Evolutionary conservation across 2,329 filamentous ascomycete species (phyloP), one percentile per base, ranked within the genome.

Genomic region (Ceratocystis eucalypticola): DNA sequence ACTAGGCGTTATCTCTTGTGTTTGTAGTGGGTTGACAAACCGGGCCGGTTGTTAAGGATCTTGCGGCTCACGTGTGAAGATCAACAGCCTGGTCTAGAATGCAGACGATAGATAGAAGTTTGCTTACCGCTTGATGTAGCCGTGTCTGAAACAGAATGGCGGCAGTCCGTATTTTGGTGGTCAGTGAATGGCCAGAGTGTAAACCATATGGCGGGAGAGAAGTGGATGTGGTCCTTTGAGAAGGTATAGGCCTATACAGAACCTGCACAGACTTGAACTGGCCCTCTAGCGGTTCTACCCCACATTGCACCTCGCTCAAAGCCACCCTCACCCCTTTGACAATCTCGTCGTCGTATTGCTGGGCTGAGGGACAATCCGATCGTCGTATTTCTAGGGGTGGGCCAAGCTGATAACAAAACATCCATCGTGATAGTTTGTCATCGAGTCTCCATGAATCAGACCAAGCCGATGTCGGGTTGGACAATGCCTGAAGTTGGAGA

Each of bases 41-140:
- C 53, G 53, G 53, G 53, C 53, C 53, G 22, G 53, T 57, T 57
- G 53, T 57, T 30, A 15, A 57, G 53, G 53, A 57, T 57, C 25
- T 57, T 28, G 53, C 46, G 17, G 25, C 25, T 30, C 53, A 57
- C 53, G 20, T 28, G 22, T 12, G 22, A 57, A 57, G 8, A 57
- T 22, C 25, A 28, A 33, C 53, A 28, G 53, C 15, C 53, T 33
- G 53, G 53, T 15, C 53, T 28, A 57, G 53, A 57, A 57, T 57
- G 53, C 25, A 12, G 25, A 57, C 53, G 20, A 30, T 33, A 6
- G 22, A 10, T 30, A 12, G 30, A 33, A 37, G 25, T 57, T 57
- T 17, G 15, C 25, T 57, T 25, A 50, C 46, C 15, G 46, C 46
- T n/a, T 20, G 6, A n/a, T 50, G 4, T 4, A 30, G 53, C 15